These are phyloP conservation scores for Xanthoconium separans DNA, from an alignment of 1,284 basidiomycete genomes.

Conservation along the genomic window DNA sequence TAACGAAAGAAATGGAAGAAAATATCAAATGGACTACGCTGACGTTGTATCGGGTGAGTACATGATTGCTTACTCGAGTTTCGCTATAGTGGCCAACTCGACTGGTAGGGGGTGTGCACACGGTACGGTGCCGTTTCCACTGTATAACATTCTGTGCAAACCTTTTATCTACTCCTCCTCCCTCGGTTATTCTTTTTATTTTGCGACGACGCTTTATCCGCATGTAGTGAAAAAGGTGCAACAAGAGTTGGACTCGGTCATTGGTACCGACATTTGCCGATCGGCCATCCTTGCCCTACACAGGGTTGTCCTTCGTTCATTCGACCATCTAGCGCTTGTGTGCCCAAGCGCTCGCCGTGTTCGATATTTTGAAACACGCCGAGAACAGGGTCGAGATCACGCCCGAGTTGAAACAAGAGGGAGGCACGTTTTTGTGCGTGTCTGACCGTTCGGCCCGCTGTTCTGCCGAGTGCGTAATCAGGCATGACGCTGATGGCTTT, in stretches of 20 bases:
- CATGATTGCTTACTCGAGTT: too few relatives aligned
- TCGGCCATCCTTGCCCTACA: constrained; percentile 27
- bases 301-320: constrained; percentile 18
- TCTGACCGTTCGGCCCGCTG: neutral
- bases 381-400: constrained; percentile 22
- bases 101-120: constrained; percentile 14
- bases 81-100: neutral
- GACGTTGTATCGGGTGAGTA: constrained; percentile 45
- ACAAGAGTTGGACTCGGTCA: constrained; percentile 53
- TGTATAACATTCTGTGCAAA: neutral
- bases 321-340: constrained; percentile 19
- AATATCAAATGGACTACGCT: constrained; percentile 58
- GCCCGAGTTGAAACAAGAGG: neutral
- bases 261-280: constrained; percentile 41
- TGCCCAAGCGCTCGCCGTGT: constrained; percentile 19
- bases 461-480: neutral
- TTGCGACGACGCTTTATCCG: constrained; percentile 28
- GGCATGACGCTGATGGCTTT: neutral
- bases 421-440: constrained; percentile 12
- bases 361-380: constrained; percentile 21
- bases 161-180: constrained; percentile 4
- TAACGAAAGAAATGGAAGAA: constrained; percentile 44
- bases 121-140: neutral
- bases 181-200: constrained; percentile 9
- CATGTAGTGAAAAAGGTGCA: constrained; percentile 46